A percentile compares a stretch with the other conserved stretches of the same genome.
Evolutionary conservation across 257 asterid genomes (phyloP).

Genomic region (Plantago ovata): DNA sequence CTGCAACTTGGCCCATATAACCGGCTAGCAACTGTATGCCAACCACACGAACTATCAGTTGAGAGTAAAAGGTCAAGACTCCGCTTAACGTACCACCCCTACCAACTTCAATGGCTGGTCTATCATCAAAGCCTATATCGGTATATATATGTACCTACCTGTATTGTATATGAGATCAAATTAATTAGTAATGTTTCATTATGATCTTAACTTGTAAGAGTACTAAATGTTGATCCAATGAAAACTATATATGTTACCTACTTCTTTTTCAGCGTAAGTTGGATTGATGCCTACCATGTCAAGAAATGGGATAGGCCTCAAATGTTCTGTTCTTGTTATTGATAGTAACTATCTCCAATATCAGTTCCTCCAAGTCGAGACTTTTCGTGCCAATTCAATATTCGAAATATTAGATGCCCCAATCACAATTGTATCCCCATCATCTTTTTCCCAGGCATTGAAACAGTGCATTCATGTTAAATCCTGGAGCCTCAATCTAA

Average conservation of each 20-base stretch:
- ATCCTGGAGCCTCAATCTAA: constrained; percentile 67
- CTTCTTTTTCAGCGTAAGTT: constrained; percentile 43
- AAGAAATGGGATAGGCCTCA: constrained; percentile 46
- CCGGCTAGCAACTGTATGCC: constrained; percentile 41
- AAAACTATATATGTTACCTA: constrained; percentile 26
- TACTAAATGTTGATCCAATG: background rate
- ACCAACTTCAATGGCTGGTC: constrained; percentile 38
- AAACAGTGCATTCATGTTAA: constrained; percentile 46
- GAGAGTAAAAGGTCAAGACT: constrained; percentile 31
- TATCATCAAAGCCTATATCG: constrained; percentile 44
- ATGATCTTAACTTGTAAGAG: background rate
- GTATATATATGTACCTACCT: constrained; percentile 44
- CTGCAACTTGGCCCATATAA: constrained; percentile 40
- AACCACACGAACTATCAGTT: constrained; percentile 29
- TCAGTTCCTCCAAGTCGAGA: constrained; percentile 61
- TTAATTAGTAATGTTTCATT: no score
- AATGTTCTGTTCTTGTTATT: constrained; percentile 43
- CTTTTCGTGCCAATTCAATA: constrained; percentile 55
- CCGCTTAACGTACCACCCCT: constrained; percentile 39
- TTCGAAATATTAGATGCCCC: constrained; percentile 59
- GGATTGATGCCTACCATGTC: constrained; percentile 65
- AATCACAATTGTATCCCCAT: constrained; percentile 46
- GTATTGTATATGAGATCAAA: background rate
- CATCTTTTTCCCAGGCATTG: constrained; percentile 79
- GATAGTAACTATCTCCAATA: constrained; percentile 53